These are phyloP conservation scores for Alternaria arbusti DNA, from an alignment of 2,329 filamentous ascomycete species.

Conservation along the genomic window DNA sequence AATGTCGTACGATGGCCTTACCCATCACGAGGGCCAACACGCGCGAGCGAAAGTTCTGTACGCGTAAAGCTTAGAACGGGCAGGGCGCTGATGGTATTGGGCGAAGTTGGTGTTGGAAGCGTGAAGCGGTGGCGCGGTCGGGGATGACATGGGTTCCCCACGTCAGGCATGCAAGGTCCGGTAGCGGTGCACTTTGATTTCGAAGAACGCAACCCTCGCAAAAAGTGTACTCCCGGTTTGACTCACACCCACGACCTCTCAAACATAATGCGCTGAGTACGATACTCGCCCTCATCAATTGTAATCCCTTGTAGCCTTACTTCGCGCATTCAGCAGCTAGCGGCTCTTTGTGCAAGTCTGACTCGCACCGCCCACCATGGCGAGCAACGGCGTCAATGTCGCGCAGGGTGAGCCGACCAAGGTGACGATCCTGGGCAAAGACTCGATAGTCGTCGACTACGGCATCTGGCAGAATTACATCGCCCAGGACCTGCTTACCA, in stretches of 20 bases:
- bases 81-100: not conserved
- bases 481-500: conserved; percentile 77
- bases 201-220: conserved; percentile 8
- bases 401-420: conserved; percentile 56
- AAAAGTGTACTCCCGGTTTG: conserved; percentile 4
- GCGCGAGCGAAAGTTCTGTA: not conserved
- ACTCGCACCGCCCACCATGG: conserved; percentile 34
- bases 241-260: conserved; percentile 1
- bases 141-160: conserved; percentile 13
- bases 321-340: not conserved
- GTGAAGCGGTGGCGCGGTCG: not conserved
- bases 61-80: not conserved
- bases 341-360: conserved; percentile 12
- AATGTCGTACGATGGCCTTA: not conserved
- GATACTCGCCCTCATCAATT: conserved; percentile 3
- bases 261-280: conserved; percentile 8
- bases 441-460: conserved; percentile 90
- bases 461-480: conserved; percentile 87
- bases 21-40: not conserved
- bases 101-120: not conserved
- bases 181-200: conserved; percentile 16
- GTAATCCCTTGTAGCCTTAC: not conserved
- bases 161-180: conserved; percentile 18
- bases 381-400: conserved; percentile 37
- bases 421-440: conserved; percentile 85